These are phyloP conservation scores for Boechera divaricarpa DNA, from an alignment of 345 rosid genomes.

Conservation along the genomic window DNA sequence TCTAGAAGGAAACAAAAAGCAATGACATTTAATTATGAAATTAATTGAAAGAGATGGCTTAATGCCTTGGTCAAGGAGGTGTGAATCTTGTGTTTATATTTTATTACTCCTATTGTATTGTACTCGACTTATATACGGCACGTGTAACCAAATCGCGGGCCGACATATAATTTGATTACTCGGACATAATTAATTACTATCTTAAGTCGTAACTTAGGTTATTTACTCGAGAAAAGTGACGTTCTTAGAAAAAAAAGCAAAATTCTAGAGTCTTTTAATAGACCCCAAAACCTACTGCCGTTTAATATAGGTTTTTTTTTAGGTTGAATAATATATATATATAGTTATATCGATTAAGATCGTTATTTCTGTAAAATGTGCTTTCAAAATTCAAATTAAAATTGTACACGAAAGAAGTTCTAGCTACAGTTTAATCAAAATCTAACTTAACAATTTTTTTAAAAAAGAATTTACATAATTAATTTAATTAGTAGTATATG, in stretches of 20 bases:
- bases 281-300: constrained; percentile 22
- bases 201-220: background rate
- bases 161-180: constrained; percentile 3
- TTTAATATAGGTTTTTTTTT: background rate
- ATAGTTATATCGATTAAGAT: background rate
- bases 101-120: constrained; percentile 1
- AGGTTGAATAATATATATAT: background rate
- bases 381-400: background rate
- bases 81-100: constrained; percentile 38
- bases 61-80: constrained; percentile 19
- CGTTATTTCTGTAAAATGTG: background rate
- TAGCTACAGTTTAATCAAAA: background rate
- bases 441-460: background rate
- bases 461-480: background rate
- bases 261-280: background rate
- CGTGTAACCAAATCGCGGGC: constrained; percentile 19
- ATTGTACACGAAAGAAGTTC: background rate
- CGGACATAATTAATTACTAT: constrained; percentile 16
- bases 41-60: constrained; percentile 25
- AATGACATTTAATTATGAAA: constrained; percentile 21
- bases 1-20: constrained; percentile 19
- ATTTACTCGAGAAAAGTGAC: background rate
- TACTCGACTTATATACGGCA: constrained; percentile 21
- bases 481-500: background rate
- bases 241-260: background rate